These are phyloP conservation scores for Alloteropsis semialata DNA, from an alignment of 176 grass and related monocot genomes.

Conservation along the genomic window DNA sequence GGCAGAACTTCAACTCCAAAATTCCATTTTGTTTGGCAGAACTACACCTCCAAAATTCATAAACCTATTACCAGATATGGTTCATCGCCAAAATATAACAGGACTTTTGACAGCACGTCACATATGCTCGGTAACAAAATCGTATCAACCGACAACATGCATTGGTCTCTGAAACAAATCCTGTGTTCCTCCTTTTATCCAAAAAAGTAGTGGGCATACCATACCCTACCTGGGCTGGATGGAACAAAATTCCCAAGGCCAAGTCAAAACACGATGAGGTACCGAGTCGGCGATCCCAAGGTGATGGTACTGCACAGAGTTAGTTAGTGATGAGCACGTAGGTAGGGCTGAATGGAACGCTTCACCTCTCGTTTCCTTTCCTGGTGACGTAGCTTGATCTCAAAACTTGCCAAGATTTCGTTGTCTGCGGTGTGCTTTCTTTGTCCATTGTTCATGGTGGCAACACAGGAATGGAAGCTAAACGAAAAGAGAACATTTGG, in stretches of 20 bases:
- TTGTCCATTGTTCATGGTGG: neutral
- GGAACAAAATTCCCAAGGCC: constrained; percentile 12
- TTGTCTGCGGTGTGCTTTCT: neutral
- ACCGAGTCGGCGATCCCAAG: constrained; percentile 24
- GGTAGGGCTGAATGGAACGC: constrained; percentile 28
- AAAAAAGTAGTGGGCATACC: neutral
- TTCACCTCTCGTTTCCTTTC: constrained; percentile 18
- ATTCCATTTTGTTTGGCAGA: too few species aligned
- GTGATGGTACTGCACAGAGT: constrained; percentile 23
- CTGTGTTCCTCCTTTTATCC: neutral
- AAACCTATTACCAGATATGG: too few species aligned
- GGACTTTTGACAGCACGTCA: neutral
- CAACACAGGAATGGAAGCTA: neutral
- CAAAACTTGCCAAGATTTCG: neutral
- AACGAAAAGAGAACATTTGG: neutral
- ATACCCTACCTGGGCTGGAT: neutral
- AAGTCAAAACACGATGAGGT: constrained; percentile 28
- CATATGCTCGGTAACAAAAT: constrained; percentile 2
- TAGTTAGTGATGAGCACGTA: constrained; percentile 42
- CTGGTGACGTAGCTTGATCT: neutral
- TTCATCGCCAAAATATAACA: too few species aligned
- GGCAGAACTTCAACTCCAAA: too few species aligned
- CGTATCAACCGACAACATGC: neutral
- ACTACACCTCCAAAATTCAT: too few species aligned
- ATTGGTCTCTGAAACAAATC: neutral